These are phyloP conservation scores for Fusarium chaquense DNA, from an alignment of 2,329 filamentous ascomycete genomes.

Conservation along the genomic window DNA sequence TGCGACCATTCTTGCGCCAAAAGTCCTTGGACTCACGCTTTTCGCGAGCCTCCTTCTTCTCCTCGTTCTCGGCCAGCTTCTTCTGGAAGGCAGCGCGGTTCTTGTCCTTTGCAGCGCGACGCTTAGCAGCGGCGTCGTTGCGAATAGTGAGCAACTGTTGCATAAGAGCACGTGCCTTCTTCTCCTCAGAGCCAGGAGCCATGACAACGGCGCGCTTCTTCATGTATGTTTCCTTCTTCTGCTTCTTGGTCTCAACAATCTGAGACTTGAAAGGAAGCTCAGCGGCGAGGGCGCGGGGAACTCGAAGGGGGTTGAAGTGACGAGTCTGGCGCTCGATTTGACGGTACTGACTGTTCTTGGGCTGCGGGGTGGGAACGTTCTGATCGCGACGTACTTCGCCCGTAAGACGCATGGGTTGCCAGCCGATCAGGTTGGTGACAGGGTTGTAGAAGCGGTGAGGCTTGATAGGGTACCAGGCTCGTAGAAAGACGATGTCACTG, in stretches of 20 bases:
- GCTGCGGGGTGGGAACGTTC: conserved; percentile 79
- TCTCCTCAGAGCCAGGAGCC: conserved; percentile 84
- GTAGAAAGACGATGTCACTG: conserved; percentile 94
- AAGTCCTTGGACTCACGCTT: conserved; percentile 93
- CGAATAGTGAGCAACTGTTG: conserved; percentile 91
- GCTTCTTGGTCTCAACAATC: conserved; percentile 83
- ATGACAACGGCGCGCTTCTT: conserved; percentile 95
- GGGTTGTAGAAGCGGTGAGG: conserved; percentile 98
- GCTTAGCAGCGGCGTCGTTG: conserved; percentile 90
- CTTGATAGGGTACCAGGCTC: conserved; percentile 96
- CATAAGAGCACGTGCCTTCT: conserved; percentile 87
- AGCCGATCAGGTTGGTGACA: conserved; percentile 91
- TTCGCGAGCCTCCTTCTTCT: conserved; percentile 88
- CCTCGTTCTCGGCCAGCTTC: conserved; percentile 83
- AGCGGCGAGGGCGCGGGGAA: conserved; percentile 84
- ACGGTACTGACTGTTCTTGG: conserved; percentile 88
- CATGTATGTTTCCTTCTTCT: conserved; percentile 86
- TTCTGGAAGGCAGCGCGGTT: conserved; percentile 82
- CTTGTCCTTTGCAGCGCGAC: conserved; percentile 88
- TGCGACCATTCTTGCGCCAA: conserved; percentile 90
- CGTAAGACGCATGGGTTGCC: conserved; percentile 94
- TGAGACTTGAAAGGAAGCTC: conserved; percentile 94
- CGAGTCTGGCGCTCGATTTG: conserved; percentile 73
- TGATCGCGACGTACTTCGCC: conserved; percentile 87
- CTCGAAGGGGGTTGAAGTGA: conserved; percentile 82